phyloP scores from a whole-genome alignment of 108 stramenopile species.

The Skeletonema menzelii region DNA sequence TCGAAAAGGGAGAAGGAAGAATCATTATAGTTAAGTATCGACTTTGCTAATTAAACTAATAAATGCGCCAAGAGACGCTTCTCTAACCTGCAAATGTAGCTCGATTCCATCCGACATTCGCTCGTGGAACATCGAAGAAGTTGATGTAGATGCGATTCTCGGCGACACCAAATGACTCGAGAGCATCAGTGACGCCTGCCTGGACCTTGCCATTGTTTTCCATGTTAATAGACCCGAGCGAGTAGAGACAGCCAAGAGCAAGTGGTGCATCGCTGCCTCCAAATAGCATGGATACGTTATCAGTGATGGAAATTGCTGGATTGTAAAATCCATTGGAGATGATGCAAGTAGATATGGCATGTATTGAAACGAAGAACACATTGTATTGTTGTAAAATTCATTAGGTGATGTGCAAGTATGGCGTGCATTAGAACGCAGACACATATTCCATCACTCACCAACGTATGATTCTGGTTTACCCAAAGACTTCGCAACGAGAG shows the following conservation, averaged over 20 bases:
- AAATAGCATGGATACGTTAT: constrained; percentile 75
- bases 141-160: constrained; percentile 81
- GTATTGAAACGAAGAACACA: too few species aligned
- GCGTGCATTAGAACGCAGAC: not conserved
- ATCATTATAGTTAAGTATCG: not conserved
- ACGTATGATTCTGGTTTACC: constrained; percentile 83
- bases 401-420: not conserved
- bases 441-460: constrained; percentile 35
- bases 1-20: constrained; percentile 12
- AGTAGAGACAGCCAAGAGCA: constrained; percentile 73
- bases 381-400: too few species aligned
- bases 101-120: constrained; percentile 80
- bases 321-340: too few species aligned
- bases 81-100: constrained; percentile 76
- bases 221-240: constrained; percentile 70
- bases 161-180: constrained; percentile 59
- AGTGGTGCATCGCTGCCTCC: constrained; percentile 72
- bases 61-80: not conserved
- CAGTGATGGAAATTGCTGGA: constrained; percentile 69
- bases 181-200: constrained; percentile 65
- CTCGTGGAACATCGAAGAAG: constrained; percentile 83
- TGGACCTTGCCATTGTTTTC: constrained; percentile 73
- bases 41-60: not conserved
- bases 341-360: too few species aligned
- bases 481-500: constrained; percentile 35